Base-by-base conservation (phyloP, 2,329 filamentous ascomycete genomes). In the Didymellaceae sp. region DNA sequence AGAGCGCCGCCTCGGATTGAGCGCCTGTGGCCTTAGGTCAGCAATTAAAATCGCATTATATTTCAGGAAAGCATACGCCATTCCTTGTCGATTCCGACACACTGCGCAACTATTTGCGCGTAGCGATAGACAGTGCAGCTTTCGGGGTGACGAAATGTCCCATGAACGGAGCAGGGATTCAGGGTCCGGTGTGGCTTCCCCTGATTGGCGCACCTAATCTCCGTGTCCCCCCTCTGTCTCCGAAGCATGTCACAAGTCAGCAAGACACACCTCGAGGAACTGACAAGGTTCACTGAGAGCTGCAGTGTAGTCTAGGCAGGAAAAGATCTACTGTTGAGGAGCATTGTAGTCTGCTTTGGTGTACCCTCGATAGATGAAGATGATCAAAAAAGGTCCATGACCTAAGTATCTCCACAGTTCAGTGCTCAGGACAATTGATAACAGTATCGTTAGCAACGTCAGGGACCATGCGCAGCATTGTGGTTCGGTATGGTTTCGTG, bases 1-100 rank as follows among this genome's bases (percentile, higher is more conserved):
- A 82, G 73, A 38, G 79, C 79, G 59, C 75, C 73, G 62, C 77
- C 74, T 43, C 78, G 70, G 47, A 79, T 75, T 26, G 59, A 66
- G 52, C 66, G 69, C 49, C 69, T 72, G 24, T n/a, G 16, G 6
- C 1, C 24, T 11, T 7, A n/a, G 13, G 20, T 53, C 30, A 53
- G 44, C 35, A 17, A 18, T n/a, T 3, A 17, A n/a, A 9, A 17
- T 13, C 13, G 25, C 20, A 7, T 10, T 6, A 13, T 2, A 7
- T 7, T 6, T 6, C 11, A 18, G 3, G 7, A 5, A 39, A 6
- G 44, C 44, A 11, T 47, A 53, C 49, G 39, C 49, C 49, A 53
- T 53, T 6, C n/a, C n/a, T 9, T 35, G 18, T 14, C 25, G 24
- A 32, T 6, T 26, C 43, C 16, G 32, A 33, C n/a, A 32, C 28